Base-by-base conservation (phyloP, 306 rosid species). In the Cajanus cajan region DNA sequence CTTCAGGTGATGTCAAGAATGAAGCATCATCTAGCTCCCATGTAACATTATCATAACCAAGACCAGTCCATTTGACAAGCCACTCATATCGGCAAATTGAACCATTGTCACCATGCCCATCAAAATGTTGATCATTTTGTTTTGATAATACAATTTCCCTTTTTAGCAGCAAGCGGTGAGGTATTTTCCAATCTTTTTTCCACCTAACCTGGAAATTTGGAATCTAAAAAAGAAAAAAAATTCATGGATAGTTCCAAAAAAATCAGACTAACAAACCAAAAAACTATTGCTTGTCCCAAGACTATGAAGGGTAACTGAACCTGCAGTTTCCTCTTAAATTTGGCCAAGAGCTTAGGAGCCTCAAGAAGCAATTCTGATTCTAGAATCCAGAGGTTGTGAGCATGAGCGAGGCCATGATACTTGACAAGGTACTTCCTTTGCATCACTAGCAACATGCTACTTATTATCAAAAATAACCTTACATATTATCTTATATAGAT, bases 41-140 rank as follows among this genome's bases (percentile, higher is more conserved):
- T 6, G 88, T 78, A 51, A 76, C 66, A 50, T 81, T 80, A 57
- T 81, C 85, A 81, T 85, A 85, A 77, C 83, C 88, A 73, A 85
- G 88, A 78, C 81, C 83, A 7, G 83, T 67, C 88, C 88, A 81
- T 74, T 85, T 85, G 68, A 85, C 83, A 77, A 85, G 88, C 88
- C 88, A 85, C 44, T 85, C 82, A 81, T 58, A 81, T 48, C 7
- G 50, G 66, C 80, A 74, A 77, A 45, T 16, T 54, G 78, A 64
- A 37, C 13, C 76, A 15, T 51, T 74, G 37, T 54, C 65, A 66
- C 45, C 70, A 16, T 63, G 68, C 51, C 76, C 68, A n/a, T 22
- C 36, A 33, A 55, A 74, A 65, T n/a, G 50, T 40, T 63, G 58
- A 34, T 78, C 61, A 76, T 19, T 44, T 73, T 63, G 67, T 58